phyloP scores from a whole-genome alignment of 169 alveolate genomes.

The Eimeria acervulina region DNA sequence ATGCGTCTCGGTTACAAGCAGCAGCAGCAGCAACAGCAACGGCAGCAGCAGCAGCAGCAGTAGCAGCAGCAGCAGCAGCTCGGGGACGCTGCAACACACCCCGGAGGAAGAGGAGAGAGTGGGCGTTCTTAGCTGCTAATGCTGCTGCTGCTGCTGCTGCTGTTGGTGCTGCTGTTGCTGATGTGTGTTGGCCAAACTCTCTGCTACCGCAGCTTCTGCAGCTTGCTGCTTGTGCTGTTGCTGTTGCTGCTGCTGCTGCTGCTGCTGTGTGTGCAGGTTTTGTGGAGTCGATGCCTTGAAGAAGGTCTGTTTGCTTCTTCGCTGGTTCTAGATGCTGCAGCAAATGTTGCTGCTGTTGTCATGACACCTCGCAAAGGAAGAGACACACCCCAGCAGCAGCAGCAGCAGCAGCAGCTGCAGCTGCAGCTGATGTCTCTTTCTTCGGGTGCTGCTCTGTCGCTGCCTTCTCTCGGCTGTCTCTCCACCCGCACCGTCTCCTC shows the following conservation, averaged over 20 bases:
- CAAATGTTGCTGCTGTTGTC: neutral
- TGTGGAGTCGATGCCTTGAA: conserved; percentile 6
- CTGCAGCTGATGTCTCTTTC: conserved; percentile 19
- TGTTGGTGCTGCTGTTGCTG: conserved; percentile 5
- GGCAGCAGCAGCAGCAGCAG: conserved; percentile 53
- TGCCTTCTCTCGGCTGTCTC: neutral
- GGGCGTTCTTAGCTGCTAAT: neutral
- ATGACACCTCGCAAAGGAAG: neutral
- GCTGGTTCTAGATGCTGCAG: neutral
- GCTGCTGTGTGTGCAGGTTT: conserved; percentile 48
- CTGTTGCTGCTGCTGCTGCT: conserved; percentile 12
- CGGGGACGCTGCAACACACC: neutral
- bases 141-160: conserved; percentile 12
- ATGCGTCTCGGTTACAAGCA: neutral
- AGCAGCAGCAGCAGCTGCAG: conserved; percentile 48
- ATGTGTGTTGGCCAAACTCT: neutral
- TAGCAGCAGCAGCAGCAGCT: conserved; percentile 46
- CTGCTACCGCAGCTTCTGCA: neutral
- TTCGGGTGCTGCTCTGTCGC: neutral
- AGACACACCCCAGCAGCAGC: neutral
- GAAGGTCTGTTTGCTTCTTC: neutral
- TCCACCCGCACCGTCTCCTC: neutral
- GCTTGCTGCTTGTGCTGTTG: neutral
- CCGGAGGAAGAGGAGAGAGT: conserved; percentile 24
- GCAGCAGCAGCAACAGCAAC: conserved; percentile 6